Conservation (phyloP, 352 stramenopile genomes). For the Pseudoperonospora humuli region DNA sequence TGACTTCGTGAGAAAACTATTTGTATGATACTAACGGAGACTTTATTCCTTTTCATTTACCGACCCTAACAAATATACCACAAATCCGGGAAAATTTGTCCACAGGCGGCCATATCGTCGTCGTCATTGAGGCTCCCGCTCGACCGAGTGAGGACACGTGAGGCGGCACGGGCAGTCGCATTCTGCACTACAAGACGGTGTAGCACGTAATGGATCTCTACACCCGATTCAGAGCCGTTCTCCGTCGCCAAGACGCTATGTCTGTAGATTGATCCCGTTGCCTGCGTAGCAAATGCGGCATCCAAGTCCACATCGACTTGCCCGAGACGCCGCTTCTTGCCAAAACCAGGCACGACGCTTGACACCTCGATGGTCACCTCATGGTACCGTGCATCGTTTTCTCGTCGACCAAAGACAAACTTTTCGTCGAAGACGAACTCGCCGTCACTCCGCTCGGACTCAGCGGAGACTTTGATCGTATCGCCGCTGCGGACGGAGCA, state of each 20-base stretch:
- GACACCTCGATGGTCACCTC: conserved; percentile 31
- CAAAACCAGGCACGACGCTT: conserved; percentile 12
- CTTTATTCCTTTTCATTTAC: conserved; percentile 3
- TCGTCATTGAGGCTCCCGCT: conserved; percentile 35
- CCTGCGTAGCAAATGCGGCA: conserved; percentile 14
- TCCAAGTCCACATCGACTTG: conserved; percentile 32
- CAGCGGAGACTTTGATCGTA: conserved; percentile 22
- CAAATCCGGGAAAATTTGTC: conserved; percentile 37
- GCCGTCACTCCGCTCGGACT: conserved; percentile 12
- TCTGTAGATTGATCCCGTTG: conserved; percentile 20
- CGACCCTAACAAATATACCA: conserved; percentile 41
- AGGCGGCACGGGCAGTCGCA: conserved; percentile 17
- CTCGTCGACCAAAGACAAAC: conserved; percentile 32
- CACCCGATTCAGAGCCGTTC: conserved; percentile 8
- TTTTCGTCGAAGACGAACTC: conserved; percentile 36
- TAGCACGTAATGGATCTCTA: conserved; percentile 37
- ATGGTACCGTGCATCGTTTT: conserved; percentile 23
- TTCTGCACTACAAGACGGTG: conserved; percentile 33
- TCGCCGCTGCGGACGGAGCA: conserved; percentile 25
- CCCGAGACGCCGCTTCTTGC: conserved; percentile 22
- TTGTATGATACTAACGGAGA: background rate
- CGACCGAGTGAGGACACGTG: conserved; percentile 22
- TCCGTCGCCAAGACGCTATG: conserved; percentile 6
- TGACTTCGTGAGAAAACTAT: too few species aligned
- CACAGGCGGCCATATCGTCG: conserved; percentile 37